Evolutionary conservation across 345 rosid species (phyloP), one percentile per base, ranked within the genome.

Genomic region (Eucalyptus decipiens): DNA sequence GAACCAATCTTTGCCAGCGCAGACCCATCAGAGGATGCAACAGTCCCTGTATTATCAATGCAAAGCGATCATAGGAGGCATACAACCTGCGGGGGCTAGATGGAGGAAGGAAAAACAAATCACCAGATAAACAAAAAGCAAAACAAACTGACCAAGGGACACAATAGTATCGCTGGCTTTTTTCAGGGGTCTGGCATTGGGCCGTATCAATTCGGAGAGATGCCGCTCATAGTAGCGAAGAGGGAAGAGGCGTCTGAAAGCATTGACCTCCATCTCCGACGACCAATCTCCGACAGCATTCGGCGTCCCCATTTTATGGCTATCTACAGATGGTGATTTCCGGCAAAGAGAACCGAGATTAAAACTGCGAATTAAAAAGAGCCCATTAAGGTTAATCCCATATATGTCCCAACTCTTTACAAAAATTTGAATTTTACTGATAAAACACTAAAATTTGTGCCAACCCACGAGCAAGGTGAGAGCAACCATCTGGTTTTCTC

Each of bases 1-100:
- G 98, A 97, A 88, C 99, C 99, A 88, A 97, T 97, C 93, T 97
- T 97, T 54, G 96, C 95, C 26, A 97, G 93, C 48, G 99, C 98
- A 51, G 99, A 97, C 42, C 99, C 98, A 90, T 97, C 95, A 69
- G 97, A 98, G 28, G 98, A 93, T 45, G 97, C 94, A 94, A 97
- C 98, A 91, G 96, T 96, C 85, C 98, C 99, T 97, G 50, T 54
- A 50, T 16, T n/a, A 88, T 42, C 62, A 32, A 65, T 13, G 32
- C 9, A 30, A 72, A 85, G 76, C 42, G 16, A 43, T 21, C 5
- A 48, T 12, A 6, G 50, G 30, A 43, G 86, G 86, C 11, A 30
- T 86, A n/a, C 34, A 49, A 13, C 50, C 14, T 28, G 9, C 17
- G 37, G 3, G 21, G 76, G 6, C 76, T n/a, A 2, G 76, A n/a